Conservation (phyloP, 371 early-diverging fungal genomes). For the Saksenaea vasiformis region DNA sequence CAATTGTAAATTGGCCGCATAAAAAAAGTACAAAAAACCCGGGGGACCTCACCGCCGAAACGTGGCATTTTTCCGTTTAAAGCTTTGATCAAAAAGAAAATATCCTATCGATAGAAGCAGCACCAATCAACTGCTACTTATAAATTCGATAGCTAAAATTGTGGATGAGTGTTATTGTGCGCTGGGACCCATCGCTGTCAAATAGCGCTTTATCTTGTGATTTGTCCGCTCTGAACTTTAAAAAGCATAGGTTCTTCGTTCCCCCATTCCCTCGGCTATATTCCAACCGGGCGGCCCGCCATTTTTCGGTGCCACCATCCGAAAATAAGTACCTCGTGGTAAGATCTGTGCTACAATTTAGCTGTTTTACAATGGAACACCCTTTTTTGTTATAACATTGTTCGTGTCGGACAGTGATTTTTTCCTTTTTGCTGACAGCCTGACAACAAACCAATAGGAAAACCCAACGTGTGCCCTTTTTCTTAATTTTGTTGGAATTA, state of each 20-base stretch:
- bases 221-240: not conserved
- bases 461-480: not conserved
- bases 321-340: conserved; percentile 3
- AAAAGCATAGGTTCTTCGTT: not conserved
- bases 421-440: not conserved
- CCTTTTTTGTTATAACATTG: not conserved
- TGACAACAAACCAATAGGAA: not conserved
- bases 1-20: too few species aligned
- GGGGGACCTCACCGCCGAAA: conserved; percentile 3
- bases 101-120: too few species aligned
- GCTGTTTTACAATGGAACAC: not conserved
- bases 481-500: not conserved
- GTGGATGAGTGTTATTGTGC: too few species aligned
- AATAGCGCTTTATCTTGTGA: not conserved
- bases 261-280: not conserved
- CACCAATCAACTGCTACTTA: too few species aligned
- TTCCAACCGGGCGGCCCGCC: not conserved
- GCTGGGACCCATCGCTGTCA: not conserved
- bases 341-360: not conserved
- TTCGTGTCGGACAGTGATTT: not conserved
- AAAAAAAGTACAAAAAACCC: not conserved
- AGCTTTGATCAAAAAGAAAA: not conserved
- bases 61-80: not conserved
- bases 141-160: too few species aligned
- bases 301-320: not conserved